Percentiles rank a stretch among this genome's conserved stretches.
phyloP scores from a whole-genome alignment of 441 rosid species.

The Aquilaria agallochum region DNA sequence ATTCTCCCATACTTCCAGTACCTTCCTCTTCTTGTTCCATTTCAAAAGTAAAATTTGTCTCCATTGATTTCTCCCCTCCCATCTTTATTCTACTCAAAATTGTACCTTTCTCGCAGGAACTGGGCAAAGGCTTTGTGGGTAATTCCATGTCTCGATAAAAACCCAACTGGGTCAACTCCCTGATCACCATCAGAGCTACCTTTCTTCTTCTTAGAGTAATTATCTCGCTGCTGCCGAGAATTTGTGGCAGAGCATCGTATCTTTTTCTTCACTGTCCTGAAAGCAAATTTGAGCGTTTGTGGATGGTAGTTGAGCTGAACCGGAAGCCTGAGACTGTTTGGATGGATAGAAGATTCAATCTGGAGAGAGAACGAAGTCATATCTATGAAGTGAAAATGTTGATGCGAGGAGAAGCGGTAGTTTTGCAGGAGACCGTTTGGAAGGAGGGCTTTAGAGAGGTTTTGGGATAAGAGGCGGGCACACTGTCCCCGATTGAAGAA shows the following conservation, averaged over 20 bases:
- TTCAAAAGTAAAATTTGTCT: too few relatives aligned
- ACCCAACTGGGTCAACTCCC: slow-evolving; percentile 65
- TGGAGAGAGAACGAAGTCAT: slow-evolving; percentile 40
- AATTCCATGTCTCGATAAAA: slow-evolving; percentile 64
- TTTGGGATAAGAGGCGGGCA: slow-evolving; percentile 16
- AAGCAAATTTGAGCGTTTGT: slow-evolving; percentile 18
- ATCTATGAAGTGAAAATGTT: not conserved
- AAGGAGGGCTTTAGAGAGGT: slow-evolving; percentile 6
- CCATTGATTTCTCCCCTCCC: too few relatives aligned
- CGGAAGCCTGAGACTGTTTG: slow-evolving; percentile 19
- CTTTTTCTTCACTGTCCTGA: slow-evolving; percentile 20
- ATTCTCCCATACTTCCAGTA: too few relatives aligned
- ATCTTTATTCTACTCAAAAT: not conserved
- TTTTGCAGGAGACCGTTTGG: too few relatives aligned
- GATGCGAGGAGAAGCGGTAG: slow-evolving; percentile 7
- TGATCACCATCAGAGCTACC: slow-evolving; percentile 31
- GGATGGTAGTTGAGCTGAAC: slow-evolving; percentile 21
- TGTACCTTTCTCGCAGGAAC: slow-evolving; percentile 91
- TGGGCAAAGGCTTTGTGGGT: slow-evolving; percentile 77
- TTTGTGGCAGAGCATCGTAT: slow-evolving; percentile 36
- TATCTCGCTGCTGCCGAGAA: slow-evolving; percentile 21
- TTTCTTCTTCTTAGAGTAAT: slow-evolving; percentile 27
- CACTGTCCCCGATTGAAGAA: not conserved
- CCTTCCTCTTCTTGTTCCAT: too few relatives aligned
- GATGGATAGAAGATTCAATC: slow-evolving; percentile 24